phyloP scores from a whole-genome alignment of 1,284 basidiomycete genomes.

The Papiliotrema terrestris region DNA sequence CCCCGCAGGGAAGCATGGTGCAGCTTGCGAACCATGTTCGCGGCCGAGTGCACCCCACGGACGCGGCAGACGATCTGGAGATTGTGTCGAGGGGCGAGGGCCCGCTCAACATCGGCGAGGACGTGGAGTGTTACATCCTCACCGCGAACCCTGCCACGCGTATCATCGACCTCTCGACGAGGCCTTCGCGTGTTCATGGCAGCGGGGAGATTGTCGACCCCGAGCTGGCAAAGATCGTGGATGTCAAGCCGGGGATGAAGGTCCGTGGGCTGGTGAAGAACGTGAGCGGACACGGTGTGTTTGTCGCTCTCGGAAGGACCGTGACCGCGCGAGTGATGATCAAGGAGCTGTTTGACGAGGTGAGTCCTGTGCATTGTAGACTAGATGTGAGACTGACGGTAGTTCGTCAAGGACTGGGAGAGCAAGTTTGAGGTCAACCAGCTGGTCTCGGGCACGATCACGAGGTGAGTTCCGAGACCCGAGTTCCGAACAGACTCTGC shows the following conservation, averaged over 20 bases:
- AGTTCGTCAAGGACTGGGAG: constrained; percentile 97
- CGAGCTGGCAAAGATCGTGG: constrained; percentile 62
- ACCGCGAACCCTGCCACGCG: constrained; percentile 63
- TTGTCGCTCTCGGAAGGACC: constrained; percentile 76
- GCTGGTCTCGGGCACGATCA: constrained; percentile 78
- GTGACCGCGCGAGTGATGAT: constrained; percentile 91
- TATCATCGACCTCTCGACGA: constrained; percentile 72
- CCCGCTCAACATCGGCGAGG: constrained; percentile 63
- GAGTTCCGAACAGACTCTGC: not conserved
- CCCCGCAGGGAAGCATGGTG: constrained; percentile 63
- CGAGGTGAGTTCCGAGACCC: constrained; percentile 56
- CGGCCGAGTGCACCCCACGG: constrained; percentile 74
- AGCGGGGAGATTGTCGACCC: constrained; percentile 57
- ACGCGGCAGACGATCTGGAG: constrained; percentile 71
- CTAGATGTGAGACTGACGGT: constrained; percentile 7
- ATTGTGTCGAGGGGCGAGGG: constrained; percentile 50
- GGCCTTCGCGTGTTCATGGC: constrained; percentile 62
- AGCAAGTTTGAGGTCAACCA: constrained; percentile 73
- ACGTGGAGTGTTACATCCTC: constrained; percentile 68
- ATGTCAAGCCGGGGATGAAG: constrained; percentile 68
- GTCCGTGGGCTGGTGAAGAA: constrained; percentile 87
- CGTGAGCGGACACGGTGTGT: constrained; percentile 76
- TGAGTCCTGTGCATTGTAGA: constrained; percentile 52
- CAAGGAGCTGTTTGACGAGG: constrained; percentile 85
- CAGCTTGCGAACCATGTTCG: constrained; percentile 67